Conservation (phyloP, 257 asterid genomes). For the Jacaranda mimosifolia region DNA sequence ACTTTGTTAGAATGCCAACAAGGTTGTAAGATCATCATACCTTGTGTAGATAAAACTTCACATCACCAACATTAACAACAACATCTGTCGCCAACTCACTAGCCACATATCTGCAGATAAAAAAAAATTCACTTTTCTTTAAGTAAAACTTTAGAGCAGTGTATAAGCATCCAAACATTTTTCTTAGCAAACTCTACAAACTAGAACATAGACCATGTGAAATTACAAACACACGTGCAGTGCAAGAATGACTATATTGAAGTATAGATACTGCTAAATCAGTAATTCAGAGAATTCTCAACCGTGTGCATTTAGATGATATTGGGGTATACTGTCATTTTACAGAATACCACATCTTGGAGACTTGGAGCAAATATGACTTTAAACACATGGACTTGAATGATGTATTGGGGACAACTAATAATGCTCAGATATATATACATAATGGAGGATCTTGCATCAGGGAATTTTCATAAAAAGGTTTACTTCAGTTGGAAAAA, state of each 20-base stretch:
- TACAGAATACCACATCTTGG: too few species aligned
- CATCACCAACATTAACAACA: conserved; percentile 68
- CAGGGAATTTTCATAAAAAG: background rate
- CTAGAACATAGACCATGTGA: background rate
- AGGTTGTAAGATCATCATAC: conserved; percentile 49
- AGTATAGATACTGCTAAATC: background rate
- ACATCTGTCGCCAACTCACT: conserved; percentile 88
- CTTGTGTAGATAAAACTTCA: conserved; percentile 90
- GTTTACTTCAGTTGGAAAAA: conserved; percentile 8
- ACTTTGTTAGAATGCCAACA: background rate
- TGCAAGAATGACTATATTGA: background rate
- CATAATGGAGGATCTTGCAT: background rate
- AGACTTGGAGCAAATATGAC: background rate
- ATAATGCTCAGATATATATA: background rate
- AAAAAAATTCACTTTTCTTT: background rate
- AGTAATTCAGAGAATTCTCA: too few species aligned
- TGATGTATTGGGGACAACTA: background rate
- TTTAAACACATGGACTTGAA: background rate
- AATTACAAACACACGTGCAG: background rate
- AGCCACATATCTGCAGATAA: conserved; percentile 76
- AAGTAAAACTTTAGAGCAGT: background rate
- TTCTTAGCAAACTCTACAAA: background rate
- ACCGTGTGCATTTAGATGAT: too few species aligned
- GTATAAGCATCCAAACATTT: conserved; percentile 11
- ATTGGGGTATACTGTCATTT: too few species aligned